phyloP scores from a whole-genome alignment of 2,329 filamentous ascomycete species.

The Aspergillus texensis region DNA sequence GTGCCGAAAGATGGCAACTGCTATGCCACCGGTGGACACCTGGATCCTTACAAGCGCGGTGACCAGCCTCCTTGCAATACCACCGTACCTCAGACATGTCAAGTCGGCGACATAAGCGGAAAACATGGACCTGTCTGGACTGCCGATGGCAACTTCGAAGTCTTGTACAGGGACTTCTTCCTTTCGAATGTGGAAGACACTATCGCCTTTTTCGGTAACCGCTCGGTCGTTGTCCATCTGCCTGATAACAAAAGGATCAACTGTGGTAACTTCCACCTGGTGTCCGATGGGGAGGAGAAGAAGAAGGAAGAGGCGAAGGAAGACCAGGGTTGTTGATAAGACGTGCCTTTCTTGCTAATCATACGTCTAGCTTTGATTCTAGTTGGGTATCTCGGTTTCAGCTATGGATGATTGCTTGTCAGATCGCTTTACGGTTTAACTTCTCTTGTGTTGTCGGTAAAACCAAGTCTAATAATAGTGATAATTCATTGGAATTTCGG shows the following conservation, averaged over 20 bases:
- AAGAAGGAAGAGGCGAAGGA: not conserved
- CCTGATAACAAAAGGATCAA: constrained; percentile 57
- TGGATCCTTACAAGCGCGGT: constrained; percentile 70
- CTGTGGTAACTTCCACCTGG: constrained; percentile 58
- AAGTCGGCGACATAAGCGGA: constrained; percentile 75
- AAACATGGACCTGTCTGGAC: constrained; percentile 67
- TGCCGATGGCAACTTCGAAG: constrained; percentile 42
- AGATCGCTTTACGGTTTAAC: not conserved
- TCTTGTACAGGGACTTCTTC: constrained; percentile 52
- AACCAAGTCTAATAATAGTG: not conserved
- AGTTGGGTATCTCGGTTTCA: not conserved
- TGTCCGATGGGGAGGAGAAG: not conserved
- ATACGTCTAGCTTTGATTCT: not conserved
- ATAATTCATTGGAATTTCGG: not conserved
- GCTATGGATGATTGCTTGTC: not conserved
- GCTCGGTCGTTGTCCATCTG: constrained; percentile 58
- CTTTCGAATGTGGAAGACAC: constrained; percentile 46
- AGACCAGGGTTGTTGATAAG: not conserved
- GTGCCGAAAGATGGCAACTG: constrained; percentile 72
- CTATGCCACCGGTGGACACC: constrained; percentile 66
- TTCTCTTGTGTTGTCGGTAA: not conserved
- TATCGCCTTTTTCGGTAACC: constrained; percentile 56
- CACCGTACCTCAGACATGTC: constrained; percentile 63
- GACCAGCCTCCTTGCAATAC: constrained; percentile 64
- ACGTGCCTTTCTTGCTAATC: not conserved